Evolutionary conservation across 1,284 basidiomycete genomes (phyloP).

Genomic region (Mrakiaceae sp.): DNA sequence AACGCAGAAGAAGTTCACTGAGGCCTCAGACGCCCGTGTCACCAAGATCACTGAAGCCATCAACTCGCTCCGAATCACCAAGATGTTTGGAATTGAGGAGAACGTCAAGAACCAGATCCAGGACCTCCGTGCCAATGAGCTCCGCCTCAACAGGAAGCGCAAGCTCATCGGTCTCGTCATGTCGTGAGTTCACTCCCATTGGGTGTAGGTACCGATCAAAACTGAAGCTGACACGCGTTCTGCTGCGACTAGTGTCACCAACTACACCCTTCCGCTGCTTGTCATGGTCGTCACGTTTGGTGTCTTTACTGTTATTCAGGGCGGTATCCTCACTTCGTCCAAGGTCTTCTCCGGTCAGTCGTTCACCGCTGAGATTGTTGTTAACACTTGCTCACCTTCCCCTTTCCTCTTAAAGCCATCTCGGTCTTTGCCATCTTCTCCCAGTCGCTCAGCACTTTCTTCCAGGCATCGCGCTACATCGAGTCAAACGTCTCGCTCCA

Average conservation of each 20-base stretch:
- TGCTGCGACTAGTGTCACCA: background rate
- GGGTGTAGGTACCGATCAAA: background rate
- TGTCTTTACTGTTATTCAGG: conserved; percentile 2
- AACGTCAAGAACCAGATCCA: conserved; percentile 2
- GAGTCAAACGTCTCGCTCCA: conserved; percentile 15
- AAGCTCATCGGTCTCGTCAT: conserved; percentile 13
- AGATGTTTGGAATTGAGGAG: conserved; percentile 18
- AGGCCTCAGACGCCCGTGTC: conserved; percentile 15
- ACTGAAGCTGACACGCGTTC: background rate
- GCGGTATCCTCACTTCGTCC: background rate
- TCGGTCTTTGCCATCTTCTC: conserved; percentile 14
- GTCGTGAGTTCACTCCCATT: background rate
- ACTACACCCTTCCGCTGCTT: conserved; percentile 15
- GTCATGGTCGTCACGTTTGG: conserved; percentile 17
- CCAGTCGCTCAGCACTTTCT: conserved; percentile 1
- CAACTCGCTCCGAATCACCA: conserved; percentile 14
- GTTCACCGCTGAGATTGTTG: too few species aligned
- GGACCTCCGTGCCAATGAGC: conserved; percentile 3
- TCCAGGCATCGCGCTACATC: conserved; percentile 13
- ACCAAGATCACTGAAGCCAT: conserved; percentile 11
- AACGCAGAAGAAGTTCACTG: conserved; percentile 17
- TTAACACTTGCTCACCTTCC: too few species aligned
- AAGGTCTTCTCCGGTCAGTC: too few species aligned
- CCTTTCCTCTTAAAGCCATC: conserved; percentile 7
- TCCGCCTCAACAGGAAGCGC: conserved; percentile 9